phyloP scores from a whole-genome alignment of 2,329 filamentous ascomycete species.

The Proliferodiscus dingleyae region DNA sequence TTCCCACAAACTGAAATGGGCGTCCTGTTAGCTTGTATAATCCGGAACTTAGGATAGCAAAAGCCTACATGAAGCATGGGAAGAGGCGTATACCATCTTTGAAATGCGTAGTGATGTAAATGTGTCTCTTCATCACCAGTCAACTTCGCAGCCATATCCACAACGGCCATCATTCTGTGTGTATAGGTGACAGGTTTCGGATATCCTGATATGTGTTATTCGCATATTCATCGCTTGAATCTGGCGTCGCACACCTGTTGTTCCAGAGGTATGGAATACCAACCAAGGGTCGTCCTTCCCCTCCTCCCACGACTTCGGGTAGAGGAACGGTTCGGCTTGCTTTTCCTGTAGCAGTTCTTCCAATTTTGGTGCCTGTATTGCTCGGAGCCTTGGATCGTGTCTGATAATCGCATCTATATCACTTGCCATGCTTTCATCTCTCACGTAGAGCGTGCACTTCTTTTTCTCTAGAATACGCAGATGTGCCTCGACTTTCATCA shows the following conservation, averaged over 20 bases:
- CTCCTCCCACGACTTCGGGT: neutral
- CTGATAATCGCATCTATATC: no score
- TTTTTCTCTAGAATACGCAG: neutral
- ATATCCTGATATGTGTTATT: slow-evolving; percentile 1
- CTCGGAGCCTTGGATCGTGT: neutral
- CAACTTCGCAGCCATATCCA: slow-evolving; percentile 3
- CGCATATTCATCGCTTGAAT: neutral
- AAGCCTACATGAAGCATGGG: slow-evolving; percentile 4
- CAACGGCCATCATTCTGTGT: slow-evolving; percentile 9
- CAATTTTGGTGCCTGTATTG: neutral
- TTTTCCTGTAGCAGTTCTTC: neutral
- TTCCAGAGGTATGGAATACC: slow-evolving; percentile 9
- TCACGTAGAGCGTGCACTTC: neutral
- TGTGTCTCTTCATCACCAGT: neutral
- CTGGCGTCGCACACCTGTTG: slow-evolving; percentile 1
- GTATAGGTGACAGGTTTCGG: slow-evolving; percentile 7
- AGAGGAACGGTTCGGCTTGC: neutral
- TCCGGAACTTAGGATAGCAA: no score
- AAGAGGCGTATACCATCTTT: slow-evolving; percentile 5
- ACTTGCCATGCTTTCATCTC: no score
- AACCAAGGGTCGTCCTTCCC: slow-evolving; percentile 6
- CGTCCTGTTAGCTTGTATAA: no score
- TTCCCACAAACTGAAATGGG: no score
- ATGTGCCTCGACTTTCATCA: slow-evolving; percentile 2
- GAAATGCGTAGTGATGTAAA: neutral